A percentile compares a stretch with the other conserved stretches of the same genome.
Evolutionary conservation across 139 green algal species (phyloP).

Genomic region (Limnomonas spitsbergensis): DNA sequence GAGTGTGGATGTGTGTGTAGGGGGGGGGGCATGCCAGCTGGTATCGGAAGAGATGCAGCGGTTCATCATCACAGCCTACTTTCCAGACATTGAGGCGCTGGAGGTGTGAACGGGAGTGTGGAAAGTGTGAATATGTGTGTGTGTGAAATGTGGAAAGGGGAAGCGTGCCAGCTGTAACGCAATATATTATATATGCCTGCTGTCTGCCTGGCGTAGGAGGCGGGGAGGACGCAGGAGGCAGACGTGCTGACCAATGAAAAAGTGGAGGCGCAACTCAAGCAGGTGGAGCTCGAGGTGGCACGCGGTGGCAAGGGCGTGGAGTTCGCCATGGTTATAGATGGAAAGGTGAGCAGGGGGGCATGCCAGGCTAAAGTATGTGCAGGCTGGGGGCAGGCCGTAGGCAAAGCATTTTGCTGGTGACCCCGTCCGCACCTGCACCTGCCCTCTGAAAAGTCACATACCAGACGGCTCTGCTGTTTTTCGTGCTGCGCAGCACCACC

Average conservation of each 20-base stretch:
- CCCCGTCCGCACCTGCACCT: no score
- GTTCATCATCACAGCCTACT: conserved; percentile 42
- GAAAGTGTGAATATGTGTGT: no score
- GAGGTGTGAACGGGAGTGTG: no score
- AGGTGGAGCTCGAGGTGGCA: not conserved
- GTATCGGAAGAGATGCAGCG: conserved; percentile 69
- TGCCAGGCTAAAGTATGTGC: not conserved
- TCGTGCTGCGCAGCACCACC: no score
- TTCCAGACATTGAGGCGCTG: not conserved
- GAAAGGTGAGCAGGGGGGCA: not conserved
- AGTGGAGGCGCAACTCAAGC: conserved; percentile 7
- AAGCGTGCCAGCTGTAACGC: no score
- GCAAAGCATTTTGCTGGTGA: no score
- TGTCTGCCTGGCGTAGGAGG: not conserved
- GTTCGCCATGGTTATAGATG: conserved; percentile 11
- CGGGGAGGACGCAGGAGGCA: not conserved
- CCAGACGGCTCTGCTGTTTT: no score
- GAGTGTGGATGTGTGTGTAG: no score
- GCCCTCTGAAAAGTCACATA: no score
- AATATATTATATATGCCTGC: no score
- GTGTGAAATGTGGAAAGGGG: no score
- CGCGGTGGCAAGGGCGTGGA: not conserved
- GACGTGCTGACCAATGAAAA: not conserved
- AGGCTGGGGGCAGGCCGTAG: not conserved
- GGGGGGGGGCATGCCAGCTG: conserved; percentile 83